Evolutionary conservation across 768 basidiomycete species (phyloP), one percentile per base, ranked within the genome.

Genomic region (Filobasidium wieringae): DNA sequence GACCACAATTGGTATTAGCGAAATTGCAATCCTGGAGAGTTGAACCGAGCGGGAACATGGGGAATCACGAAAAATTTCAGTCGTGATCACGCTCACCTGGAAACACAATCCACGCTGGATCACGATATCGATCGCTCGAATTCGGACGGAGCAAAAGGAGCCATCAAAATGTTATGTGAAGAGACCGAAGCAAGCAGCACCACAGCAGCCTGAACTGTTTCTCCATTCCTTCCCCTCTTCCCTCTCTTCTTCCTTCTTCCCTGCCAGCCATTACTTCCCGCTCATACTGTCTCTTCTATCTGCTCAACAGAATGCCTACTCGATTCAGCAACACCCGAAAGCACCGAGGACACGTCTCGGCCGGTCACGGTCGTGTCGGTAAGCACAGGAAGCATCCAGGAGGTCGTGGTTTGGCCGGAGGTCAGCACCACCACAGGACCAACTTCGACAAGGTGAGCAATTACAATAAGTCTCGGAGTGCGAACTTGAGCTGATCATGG

Each of bases 381-480:
- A 97, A 97, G 84, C 95, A 99, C 84, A 87, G 95, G 77, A 97
- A 96, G 78, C 93, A 96, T 76, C 95, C 95, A 57, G 95, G 95
- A 80, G 95, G 95, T 88, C 89, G 95, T 78, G 95, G 95, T 95
- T 87, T 97, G 74, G 77, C 76, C 55, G 95, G 95, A 89, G 95
- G 95, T 83, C 81, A 84, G 79, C 93, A 97, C 79, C 95, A 99
- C 81, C 95, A 99, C 84, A 88, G 91, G 61, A 92, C 86, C 73
- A 95, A 96, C 80, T 88, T 93, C 73, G 91, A 93, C 78, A 93
- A 93, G 68, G 72, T 74, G 64, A 64, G 69, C 59, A 39, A 4
- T 12, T n/a, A n/a, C n/a, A n/a, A n/a, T n/a, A 1, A 39, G 22
- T 32, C 22, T 60, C 12, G 37, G 14, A 12, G 12, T 12, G 37